Evolutionary conservation across 1,139 yeast genomes (phyloP), one percentile per base, ranked within the genome.

Genomic region (Kodamaea plutei): DNA sequence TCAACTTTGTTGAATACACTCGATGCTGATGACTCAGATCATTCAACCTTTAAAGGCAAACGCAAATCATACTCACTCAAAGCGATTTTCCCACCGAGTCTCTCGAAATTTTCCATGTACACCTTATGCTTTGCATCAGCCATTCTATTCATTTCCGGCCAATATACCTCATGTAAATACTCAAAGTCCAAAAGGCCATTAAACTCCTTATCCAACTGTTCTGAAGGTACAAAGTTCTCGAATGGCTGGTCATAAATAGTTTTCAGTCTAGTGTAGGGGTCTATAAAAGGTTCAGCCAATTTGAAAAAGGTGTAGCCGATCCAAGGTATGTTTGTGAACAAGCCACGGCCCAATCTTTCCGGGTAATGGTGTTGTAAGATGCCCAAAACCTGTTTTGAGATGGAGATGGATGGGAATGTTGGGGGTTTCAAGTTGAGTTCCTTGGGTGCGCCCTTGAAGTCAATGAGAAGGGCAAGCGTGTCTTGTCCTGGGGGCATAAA

Each of bases 401-500:
- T 64, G 20, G 67, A 59, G 28, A 64, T 52, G 8, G 71, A 64
- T 1, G 73, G 73, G 35, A 67, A 64, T 31, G 61, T 58, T 11
- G 72, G 51, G 8, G 38, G 38, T 2, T 68, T 62, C 21, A 64
- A 51, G 9, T 62, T 63, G 49, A 67, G 39, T 23, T 58, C 58
- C 2, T 55, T 59, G 4, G 73, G 73, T 1, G 73, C 71, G 2
- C 69, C 81, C 56, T 88, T 85, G 58, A 89, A 91, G 58, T 91
- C 97, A 41, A 89, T 89, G 43, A 91, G 64, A 34, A 91, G 61
- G 1, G 96, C 96, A 31, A 89, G 65, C 20, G 91, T 83, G 51
- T 88, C 97, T 57, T 89, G 97, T 6, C 97, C 97, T 1, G 88
- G 76, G 3, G 96, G 96, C 96, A 89, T 89, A 56, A 77, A 81